Evolutionary conservation across 108 stramenopile genomes (phyloP).

Genomic region (Nitzschia sp.): DNA sequence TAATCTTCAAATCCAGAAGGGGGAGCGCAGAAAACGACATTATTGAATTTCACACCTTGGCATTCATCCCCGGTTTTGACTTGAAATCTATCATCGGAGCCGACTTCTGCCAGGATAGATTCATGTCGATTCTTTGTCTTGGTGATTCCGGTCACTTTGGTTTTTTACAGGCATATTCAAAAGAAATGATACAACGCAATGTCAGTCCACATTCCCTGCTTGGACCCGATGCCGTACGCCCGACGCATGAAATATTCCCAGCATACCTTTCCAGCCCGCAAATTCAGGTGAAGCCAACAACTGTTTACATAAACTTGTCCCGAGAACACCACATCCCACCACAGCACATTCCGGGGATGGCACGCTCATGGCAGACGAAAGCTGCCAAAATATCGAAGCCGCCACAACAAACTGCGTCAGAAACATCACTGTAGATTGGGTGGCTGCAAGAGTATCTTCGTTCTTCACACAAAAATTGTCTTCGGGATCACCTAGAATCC

Average conservation of each 20-base stretch:
- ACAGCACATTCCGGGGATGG: conserved; percentile 47
- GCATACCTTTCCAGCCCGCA: conserved; percentile 36
- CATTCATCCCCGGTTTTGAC: conserved; percentile 54
- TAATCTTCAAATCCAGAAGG: conserved; percentile 90
- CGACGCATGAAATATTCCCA: too few species aligned
- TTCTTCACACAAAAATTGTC: too few species aligned
- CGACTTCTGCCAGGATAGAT: conserved; percentile 48
- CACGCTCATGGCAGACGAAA: conserved; percentile 16
- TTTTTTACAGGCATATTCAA: too few species aligned
- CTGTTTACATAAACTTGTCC: conserved; percentile 80
- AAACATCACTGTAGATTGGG: too few species aligned
- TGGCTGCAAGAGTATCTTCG: too few species aligned
- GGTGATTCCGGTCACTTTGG: conserved; percentile 79
- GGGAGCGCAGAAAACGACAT: conserved; percentile 90
- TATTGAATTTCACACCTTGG: conserved; percentile 39
- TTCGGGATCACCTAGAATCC: too few species aligned
- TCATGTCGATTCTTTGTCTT: conserved; percentile 67
- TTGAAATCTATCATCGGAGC: conserved; percentile 34
- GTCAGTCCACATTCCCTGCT: too few species aligned
- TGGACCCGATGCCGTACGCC: too few species aligned
- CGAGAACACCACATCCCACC: conserved; percentile 84
- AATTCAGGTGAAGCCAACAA: conserved; percentile 54
- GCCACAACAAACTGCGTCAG: background rate
- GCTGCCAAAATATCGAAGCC: background rate
- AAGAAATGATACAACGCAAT: too few species aligned